phyloP scores from a whole-genome alignment of 352 stramenopile genomes.

The Phytophthora tubulina region DNA sequence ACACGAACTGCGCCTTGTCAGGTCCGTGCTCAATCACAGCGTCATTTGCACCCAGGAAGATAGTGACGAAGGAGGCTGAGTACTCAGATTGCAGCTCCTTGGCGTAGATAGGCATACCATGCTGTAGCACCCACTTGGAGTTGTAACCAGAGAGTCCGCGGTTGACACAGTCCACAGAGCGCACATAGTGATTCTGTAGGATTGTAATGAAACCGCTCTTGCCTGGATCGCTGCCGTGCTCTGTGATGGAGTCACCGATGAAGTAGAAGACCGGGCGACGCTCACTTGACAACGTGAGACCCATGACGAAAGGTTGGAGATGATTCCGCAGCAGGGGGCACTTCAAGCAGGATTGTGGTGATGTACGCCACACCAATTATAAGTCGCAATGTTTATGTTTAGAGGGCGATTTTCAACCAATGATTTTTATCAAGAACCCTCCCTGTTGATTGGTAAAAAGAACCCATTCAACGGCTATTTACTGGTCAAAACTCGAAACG shows the following conservation, averaged over 20 bases:
- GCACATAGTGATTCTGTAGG: conserved; percentile 61
- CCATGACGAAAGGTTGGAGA: conserved; percentile 12
- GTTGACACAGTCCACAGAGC: conserved; percentile 65
- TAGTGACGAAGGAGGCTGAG: conserved; percentile 48
- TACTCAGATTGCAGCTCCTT: conserved; percentile 50
- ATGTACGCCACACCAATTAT: not conserved
- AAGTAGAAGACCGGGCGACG: conserved; percentile 58
- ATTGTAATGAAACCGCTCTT: conserved; percentile 54
- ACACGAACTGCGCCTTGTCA: conserved; percentile 55
- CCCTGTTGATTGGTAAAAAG: no score
- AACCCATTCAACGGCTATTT: not conserved
- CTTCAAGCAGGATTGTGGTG: conserved; percentile 29
- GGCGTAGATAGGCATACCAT: conserved; percentile 43
- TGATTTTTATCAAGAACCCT: not conserved
- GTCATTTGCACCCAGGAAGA: conserved; percentile 78
- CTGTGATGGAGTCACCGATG: conserved; percentile 73
- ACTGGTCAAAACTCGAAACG: conserved; percentile 26
- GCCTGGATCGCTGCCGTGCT: conserved; percentile 48
- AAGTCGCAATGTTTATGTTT: not conserved
- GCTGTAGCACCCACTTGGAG: conserved; percentile 55
- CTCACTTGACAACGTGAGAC: conserved; percentile 31
- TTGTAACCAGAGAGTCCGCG: conserved; percentile 70
- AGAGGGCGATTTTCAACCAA: not conserved
- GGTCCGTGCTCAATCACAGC: conserved; percentile 51
- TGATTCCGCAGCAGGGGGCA: conserved; percentile 14